Evolutionary conservation across 805 yeast genomes (phyloP).

Genomic region (Starmerella kuoi): DNA sequence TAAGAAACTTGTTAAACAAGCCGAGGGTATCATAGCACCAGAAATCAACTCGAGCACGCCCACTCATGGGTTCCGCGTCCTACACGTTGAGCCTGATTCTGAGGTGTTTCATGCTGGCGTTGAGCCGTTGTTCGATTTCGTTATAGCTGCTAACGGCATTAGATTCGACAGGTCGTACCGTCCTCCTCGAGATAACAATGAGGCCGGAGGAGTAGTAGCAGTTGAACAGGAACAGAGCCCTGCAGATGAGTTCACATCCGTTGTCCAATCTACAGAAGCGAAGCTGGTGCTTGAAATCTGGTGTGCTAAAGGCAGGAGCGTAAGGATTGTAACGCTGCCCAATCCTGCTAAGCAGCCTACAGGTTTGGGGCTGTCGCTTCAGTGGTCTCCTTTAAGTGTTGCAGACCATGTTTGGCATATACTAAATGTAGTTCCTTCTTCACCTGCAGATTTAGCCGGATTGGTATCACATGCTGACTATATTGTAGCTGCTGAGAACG

Average conservation of each 20-base stretch:
- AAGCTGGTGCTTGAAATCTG: constrained; percentile 52
- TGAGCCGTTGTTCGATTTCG: constrained; percentile 79
- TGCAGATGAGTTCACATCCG: constrained; percentile 13
- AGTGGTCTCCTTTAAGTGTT: constrained; percentile 62
- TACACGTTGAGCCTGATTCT: constrained; percentile 38
- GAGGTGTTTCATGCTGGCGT: constrained; percentile 43
- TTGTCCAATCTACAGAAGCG: constrained; percentile 12
- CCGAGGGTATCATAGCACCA: constrained; percentile 31
- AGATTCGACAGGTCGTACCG: constrained; percentile 31
- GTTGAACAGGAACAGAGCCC: constrained; percentile 20
- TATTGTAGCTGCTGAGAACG: constrained; percentile 78
- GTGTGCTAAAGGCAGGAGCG: constrained; percentile 62
- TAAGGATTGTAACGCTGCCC: constrained; percentile 18
- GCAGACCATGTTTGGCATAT: constrained; percentile 84
- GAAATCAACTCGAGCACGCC: constrained; percentile 23
- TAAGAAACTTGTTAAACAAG: constrained; percentile 43
- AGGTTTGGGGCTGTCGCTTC: constrained; percentile 51
- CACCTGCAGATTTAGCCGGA: constrained; percentile 78
- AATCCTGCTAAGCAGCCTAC: constrained; percentile 25
- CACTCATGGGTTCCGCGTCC: constrained; percentile 44
- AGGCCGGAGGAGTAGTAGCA: constrained; percentile 1
- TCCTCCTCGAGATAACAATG: neutral
- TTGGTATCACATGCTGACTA: constrained; percentile 77
- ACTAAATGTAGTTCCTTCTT: constrained; percentile 52
- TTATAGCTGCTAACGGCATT: constrained; percentile 67